A percentile compares a stretch with the other conserved stretches of the same genome.
These are phyloP conservation scores for Eucalyptus erythrocorys DNA, from an alignment of 345 rosid genomes.

Conservation along the genomic window DNA sequence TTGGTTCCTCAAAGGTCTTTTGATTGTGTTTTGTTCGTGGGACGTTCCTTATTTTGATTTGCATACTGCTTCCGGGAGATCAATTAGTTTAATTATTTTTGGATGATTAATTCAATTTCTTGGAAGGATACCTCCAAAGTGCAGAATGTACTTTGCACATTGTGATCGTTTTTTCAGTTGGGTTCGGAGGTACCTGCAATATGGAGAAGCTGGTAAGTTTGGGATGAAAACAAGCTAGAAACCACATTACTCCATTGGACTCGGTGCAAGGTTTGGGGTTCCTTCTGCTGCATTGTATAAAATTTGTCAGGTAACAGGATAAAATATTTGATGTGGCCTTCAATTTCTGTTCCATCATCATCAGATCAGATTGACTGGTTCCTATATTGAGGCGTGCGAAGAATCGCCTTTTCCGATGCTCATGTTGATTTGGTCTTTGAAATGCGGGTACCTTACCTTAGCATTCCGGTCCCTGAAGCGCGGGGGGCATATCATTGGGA, in stretches of 20 bases:
- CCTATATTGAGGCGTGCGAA: not conserved
- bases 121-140: not conserved
- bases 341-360: not conserved
- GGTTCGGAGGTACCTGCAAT: not conserved
- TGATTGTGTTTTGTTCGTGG: not conserved
- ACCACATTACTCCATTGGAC: not conserved
- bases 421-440: not conserved
- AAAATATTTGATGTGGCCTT: not conserved
- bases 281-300: not conserved
- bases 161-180: not conserved
- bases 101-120: not conserved
- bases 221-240: not conserved
- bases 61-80: not conserved
- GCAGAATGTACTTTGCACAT: not conserved
- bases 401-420: accelerated
- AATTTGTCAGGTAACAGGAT: not conserved
- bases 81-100: not conserved
- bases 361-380: not conserved
- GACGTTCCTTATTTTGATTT: no score
- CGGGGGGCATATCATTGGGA: not conserved
- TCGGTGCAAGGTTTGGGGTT: not conserved
- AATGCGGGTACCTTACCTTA: not conserved
- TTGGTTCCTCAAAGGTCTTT: not conserved
- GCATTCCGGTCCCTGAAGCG: not conserved
- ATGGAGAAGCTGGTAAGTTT: not conserved